A percentile compares a stretch with the other conserved stretches of the same genome.
These are phyloP conservation scores for Phytopythium oedochilum DNA, from an alignment of 352 stramenopile genomes.

Conservation along the genomic window DNA sequence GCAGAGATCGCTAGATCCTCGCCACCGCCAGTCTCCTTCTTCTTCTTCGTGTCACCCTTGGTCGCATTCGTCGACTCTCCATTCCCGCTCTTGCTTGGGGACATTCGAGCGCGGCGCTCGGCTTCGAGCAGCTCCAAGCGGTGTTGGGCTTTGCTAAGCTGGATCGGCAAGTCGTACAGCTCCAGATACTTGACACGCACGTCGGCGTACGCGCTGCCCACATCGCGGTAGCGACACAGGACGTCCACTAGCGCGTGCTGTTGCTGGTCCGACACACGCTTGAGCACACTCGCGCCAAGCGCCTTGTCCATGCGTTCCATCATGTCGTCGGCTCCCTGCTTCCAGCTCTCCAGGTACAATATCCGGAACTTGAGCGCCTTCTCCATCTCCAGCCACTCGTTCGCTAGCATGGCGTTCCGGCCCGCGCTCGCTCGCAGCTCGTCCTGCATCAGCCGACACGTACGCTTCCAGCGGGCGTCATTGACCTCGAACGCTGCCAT, in stretches of 20 bases:
- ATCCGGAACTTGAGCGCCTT: constrained; percentile 83
- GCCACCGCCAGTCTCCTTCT: not conserved
- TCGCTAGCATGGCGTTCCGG: constrained; percentile 35
- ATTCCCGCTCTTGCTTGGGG: not conserved
- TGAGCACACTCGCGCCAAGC: constrained; percentile 54
- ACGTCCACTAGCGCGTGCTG: constrained; percentile 23
- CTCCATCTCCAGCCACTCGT: constrained; percentile 87
- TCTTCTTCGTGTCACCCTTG: not conserved
- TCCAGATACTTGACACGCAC: constrained; percentile 48
- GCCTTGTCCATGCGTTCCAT: constrained; percentile 60
- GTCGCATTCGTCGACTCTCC: not conserved
- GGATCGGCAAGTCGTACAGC: constrained; percentile 35
- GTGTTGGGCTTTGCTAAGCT: constrained; percentile 43
- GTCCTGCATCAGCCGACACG: constrained; percentile 44
- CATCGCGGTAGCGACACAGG: constrained; percentile 28
- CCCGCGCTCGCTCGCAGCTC: constrained; percentile 31
- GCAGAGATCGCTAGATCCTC: not conserved
- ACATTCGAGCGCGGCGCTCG: constrained; percentile 14
- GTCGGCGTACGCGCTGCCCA: constrained; percentile 38
- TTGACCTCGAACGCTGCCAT: constrained; percentile 82
- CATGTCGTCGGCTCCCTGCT: constrained; percentile 58
- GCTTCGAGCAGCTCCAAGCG: constrained; percentile 44
- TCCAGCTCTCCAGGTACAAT: constrained; percentile 91
- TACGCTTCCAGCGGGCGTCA: constrained; percentile 63
- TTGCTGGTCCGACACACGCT: constrained; percentile 40